Evolutionary conservation across 768 basidiomycete genomes (phyloP).

Genomic region (Favolaschia claudopus): DNA sequence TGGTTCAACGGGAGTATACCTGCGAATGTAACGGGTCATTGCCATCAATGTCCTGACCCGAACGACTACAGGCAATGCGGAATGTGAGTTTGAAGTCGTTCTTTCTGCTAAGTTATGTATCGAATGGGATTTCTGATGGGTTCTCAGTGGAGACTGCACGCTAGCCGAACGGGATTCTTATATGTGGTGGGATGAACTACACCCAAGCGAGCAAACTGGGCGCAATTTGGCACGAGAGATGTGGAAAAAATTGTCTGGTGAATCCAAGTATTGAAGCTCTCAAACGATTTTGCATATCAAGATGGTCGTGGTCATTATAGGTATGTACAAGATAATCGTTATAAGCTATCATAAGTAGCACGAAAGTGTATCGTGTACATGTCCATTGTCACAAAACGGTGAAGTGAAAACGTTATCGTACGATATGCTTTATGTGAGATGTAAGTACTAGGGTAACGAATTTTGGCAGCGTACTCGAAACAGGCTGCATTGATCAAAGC

Average conservation of each 20-base stretch:
- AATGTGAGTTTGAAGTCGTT: slow-evolving; percentile 4
- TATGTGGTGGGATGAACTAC: slow-evolving; percentile 27
- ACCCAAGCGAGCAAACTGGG: slow-evolving; percentile 25
- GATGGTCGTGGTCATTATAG: no score
- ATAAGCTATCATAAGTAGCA: no score
- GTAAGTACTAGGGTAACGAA: no score
- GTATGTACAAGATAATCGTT: no score
- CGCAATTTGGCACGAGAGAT: slow-evolving; percentile 28
- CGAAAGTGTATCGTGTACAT: no score
- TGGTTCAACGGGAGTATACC: slow-evolving; percentile 34
- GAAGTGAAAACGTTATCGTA: no score
- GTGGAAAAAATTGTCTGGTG: slow-evolving; percentile 16
- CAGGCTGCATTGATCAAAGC: no score
- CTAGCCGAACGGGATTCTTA: slow-evolving; percentile 27
- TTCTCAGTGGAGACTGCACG: slow-evolving; percentile 29
- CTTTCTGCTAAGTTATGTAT: neutral
- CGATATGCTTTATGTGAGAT: no score
- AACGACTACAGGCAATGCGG: slow-evolving; percentile 21
- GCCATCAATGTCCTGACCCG: slow-evolving; percentile 32
- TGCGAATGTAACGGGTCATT: slow-evolving; percentile 30
- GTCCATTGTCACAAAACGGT: no score
- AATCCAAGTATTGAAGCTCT: slow-evolving; percentile 8
- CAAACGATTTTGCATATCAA: neutral
- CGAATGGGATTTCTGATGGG: neutral
- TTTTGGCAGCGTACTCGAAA: no score